A percentile compares a stretch with the other conserved stretches of the same genome.
Conservation (phyloP, 495 filamentous ascomycete species). For the Rostrohypoxylon terebratum region DNA sequence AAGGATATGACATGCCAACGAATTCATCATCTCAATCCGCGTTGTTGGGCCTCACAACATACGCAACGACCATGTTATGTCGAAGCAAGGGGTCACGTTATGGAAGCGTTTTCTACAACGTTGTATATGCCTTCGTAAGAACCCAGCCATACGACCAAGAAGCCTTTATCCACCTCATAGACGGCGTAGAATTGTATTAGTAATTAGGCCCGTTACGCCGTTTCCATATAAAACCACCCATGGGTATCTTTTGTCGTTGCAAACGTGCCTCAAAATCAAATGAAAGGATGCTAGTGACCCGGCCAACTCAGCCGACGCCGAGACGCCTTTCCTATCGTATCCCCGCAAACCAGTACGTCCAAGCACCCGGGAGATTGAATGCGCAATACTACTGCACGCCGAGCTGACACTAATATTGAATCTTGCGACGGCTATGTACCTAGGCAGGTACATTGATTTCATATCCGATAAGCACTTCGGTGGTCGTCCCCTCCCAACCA, state of each 20-base stretch:
- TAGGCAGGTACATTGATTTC: conserved; percentile 69
- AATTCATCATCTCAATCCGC: no score
- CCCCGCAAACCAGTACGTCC: not conserved
- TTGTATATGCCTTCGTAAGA: not conserved
- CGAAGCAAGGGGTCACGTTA: no score
- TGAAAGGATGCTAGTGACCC: not conserved
- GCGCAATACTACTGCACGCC: not conserved
- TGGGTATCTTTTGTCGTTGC: conserved; percentile 29
- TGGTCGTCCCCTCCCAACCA: conserved; percentile 94
- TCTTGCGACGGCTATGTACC: not conserved
- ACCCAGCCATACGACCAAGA: no score
- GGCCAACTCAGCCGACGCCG: not conserved
- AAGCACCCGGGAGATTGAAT: not conserved
- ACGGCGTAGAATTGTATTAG: not conserved
- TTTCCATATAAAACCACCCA: conserved; percentile 23
- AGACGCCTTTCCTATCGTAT: not conserved
- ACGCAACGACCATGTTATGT: no score
- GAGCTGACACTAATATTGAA: not conserved
- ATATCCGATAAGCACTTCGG: conserved; percentile 93
- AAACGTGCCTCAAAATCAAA: conserved; percentile 1
- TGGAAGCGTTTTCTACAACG: no score
- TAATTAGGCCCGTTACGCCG: conserved; percentile 16
- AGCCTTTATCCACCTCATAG: not conserved
- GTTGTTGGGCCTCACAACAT: no score
- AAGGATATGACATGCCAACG: no score